Conservation (phyloP, 2,329 filamentous ascomycete genomes). For the Alternaria consortialis region DNA sequence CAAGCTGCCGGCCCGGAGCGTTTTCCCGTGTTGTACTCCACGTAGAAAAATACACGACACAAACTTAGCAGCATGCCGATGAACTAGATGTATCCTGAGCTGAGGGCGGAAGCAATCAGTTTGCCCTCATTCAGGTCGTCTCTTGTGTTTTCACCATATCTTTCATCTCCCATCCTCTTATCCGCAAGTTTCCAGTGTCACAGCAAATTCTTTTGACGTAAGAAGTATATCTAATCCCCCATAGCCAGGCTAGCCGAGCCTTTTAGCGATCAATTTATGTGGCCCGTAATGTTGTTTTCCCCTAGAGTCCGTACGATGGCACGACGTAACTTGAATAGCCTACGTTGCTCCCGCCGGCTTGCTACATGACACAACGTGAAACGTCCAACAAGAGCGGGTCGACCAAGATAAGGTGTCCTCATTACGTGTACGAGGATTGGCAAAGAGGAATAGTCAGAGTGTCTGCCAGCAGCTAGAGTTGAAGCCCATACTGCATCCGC, state of each 20-base stretch:
- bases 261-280: background rate
- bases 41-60: slow-evolving; percentile 29
- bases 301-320: background rate
- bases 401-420: background rate
- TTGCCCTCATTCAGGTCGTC: background rate
- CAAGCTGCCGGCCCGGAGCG: slow-evolving; percentile 26
- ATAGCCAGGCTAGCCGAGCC: background rate
- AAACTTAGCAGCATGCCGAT: slow-evolving; percentile 29
- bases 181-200: background rate
- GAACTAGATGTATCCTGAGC: slow-evolving; percentile 21
- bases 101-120: slow-evolving; percentile 16
- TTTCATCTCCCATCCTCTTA: background rate
- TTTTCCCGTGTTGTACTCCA: slow-evolving; percentile 40
- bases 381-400: slow-evolving; percentile 21
- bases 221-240: background rate
- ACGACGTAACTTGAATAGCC: slow-evolving; percentile 18
- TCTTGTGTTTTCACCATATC: background rate
- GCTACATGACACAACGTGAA: slow-evolving; percentile 27
- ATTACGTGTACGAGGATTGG: slow-evolving; percentile 23
- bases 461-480: slow-evolving; percentile 4
- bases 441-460: slow-evolving; percentile 13
- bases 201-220: background rate
- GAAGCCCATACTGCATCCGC: background rate
- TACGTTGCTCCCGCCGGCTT: slow-evolving; percentile 15
- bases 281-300: background rate